These are phyloP conservation scores for Pinus tabuliformis DNA, from an alignment of 75 land plant species.

Conservation along the genomic window DNA sequence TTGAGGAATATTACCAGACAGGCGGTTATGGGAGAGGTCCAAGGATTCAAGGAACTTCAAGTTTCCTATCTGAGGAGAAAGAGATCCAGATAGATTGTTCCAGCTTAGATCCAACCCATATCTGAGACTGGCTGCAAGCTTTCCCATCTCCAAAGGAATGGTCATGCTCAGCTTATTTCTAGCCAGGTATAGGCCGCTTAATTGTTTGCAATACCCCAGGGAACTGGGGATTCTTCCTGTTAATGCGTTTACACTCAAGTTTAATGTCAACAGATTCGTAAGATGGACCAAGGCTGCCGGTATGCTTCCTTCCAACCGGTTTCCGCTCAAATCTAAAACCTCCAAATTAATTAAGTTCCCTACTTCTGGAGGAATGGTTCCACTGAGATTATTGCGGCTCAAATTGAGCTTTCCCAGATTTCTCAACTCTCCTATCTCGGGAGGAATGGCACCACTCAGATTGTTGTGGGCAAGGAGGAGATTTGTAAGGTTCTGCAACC, in stretches of 20 bases:
- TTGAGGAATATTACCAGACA: constrained; percentile 44
- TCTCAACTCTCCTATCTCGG: constrained; percentile 19
- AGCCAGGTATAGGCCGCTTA: constrained; percentile 30
- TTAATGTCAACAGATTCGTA: constrained; percentile 27
- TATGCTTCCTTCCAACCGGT: constrained; percentile 18
- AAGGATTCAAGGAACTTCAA: constrained; percentile 34
- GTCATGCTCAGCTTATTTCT: constrained; percentile 20
- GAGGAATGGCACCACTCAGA: constrained; percentile 26
- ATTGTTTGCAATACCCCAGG: constrained; percentile 32
- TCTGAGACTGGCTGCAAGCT: constrained; percentile 22
- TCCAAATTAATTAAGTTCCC: constrained; percentile 20
- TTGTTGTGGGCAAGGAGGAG: constrained; percentile 21
- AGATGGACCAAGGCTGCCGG: constrained; percentile 17
- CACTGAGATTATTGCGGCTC: constrained; percentile 24
- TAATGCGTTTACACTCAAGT: constrained; percentile 47
- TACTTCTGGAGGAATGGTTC: constrained; percentile 18
- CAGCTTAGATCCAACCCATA: constrained; percentile 46
- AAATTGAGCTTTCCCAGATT: constrained; percentile 30
- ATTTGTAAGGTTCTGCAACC: constrained; percentile 18
- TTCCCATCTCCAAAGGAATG: constrained; percentile 23
- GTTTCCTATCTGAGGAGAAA: constrained; percentile 41
- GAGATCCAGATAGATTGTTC: constrained; percentile 48
- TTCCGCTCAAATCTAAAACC: constrained; percentile 23
- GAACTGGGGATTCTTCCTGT: constrained; percentile 45
- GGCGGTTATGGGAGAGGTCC: constrained; percentile 54